Conservation (phyloP, 139 green algal genomes). For the Nannochloris sp. region DNA sequence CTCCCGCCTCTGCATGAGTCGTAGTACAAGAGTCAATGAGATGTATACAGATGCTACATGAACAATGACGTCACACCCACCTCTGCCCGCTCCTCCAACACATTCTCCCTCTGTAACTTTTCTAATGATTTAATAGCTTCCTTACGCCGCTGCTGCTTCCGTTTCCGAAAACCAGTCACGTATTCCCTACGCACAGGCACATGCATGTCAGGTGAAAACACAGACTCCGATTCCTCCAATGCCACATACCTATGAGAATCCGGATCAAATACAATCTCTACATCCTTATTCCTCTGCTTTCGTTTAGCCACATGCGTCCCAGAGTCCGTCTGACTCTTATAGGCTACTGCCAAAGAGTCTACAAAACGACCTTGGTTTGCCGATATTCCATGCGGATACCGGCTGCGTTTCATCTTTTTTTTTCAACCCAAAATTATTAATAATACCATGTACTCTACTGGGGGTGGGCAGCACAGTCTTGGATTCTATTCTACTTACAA, state of each 20-base stretch:
- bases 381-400: too few species aligned
- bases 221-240: background rate
- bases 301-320: conserved; percentile 35
- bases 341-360: background rate
- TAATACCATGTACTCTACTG: too few species aligned
- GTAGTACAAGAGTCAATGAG: background rate
- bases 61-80: conserved; percentile 15
- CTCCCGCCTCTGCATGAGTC: conserved; percentile 30
- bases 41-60: too few species aligned
- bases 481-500: too few species aligned
- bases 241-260: conserved; percentile 45
- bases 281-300: conserved; percentile 32
- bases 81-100: conserved; percentile 40
- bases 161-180: conserved; percentile 58
- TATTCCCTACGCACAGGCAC: conserved; percentile 41
- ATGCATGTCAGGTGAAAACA: background rate
- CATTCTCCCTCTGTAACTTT: conserved; percentile 32
- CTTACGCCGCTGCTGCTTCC: conserved; percentile 54
- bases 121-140: conserved; percentile 48
- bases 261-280: conserved; percentile 58
- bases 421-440: too few species aligned
- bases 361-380: background rate
- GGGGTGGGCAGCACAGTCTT: too few species aligned
- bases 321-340: background rate
- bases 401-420: too few species aligned